Evolutionary conservation across 1,284 basidiomycete genomes (phyloP), one percentile per base, ranked within the genome.

Genomic region (Sparassis latifolia): DNA sequence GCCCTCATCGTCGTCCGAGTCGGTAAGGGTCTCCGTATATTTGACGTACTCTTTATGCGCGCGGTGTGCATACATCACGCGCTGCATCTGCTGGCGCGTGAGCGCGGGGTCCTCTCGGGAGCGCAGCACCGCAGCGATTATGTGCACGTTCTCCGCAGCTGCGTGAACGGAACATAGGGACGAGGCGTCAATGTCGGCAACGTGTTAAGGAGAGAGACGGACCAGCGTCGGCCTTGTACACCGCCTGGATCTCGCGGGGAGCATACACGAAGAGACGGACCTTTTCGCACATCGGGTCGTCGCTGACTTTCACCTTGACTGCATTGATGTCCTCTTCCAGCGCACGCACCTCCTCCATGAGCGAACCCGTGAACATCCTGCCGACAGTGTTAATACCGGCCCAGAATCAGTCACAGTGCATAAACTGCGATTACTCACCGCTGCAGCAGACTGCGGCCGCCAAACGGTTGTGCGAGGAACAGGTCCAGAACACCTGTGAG

Each of bases 401-500:
- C 20, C 20, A 20, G 20, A 20, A 20, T 20, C 20, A 20, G 20
- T 20, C 20, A 20, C 20, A 20, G 20, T 20, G 20, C 20, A 20
- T 20, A 20, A 20, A 20, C 20, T 20, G 20, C 20, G 20, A 20
- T 20, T 20, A 20, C 69, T 45, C 56, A 88, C 90, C 91, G 75
- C 66, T 97, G 95, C 10, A 97, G 73, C 31, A 99, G 75, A 66
- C 91, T 95, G 55, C 84, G 83, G 4, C 93, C 92, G 5, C 96
- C 96, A 65, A 99, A 99, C 1, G 97, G 97, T 62, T 95, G 87
- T 1, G 96, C 97, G n/a, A 98, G 78, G 74, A 99, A 99, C 38
- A 99, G 79, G 62, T 99, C 97, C 50, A 99, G 76, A 2, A 97
- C 78, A 50, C 73, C 84, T 69, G 54, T 32, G 12, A 7, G 35